Percentiles rank a stretch among this genome's conserved stretches.
Conservation (phyloP, 2,329 filamentous ascomycete genomes). For the Magnaporthales sp. region DNA sequence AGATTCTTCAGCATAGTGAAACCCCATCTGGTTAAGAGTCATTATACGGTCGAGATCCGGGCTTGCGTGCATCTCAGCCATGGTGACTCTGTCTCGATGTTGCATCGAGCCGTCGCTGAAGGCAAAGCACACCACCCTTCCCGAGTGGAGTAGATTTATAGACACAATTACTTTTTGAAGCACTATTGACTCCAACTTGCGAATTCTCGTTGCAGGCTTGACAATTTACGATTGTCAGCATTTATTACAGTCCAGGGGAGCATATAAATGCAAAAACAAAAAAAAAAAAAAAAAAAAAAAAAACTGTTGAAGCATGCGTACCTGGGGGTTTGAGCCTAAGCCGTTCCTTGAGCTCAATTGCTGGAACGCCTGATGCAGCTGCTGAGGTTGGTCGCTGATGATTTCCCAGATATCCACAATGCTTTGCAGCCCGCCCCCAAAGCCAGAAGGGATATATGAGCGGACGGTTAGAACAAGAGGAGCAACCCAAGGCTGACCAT, state of each 20-base stretch:
- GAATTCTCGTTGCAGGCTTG: conserved; percentile 32
- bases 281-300: conserved; percentile 1
- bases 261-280: conserved; percentile 2
- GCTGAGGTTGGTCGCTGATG: conserved; percentile 54
- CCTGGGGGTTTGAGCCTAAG: conserved; percentile 3
- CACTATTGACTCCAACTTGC: conserved; percentile 57
- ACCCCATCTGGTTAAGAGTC: conserved; percentile 69
- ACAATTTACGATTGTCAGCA: not conserved
- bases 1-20: conserved; percentile 57
- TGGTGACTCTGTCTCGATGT: conserved; percentile 66
- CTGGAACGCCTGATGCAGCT: conserved; percentile 67
- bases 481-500: conserved; percentile 43
- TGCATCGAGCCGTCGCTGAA: conserved; percentile 77
- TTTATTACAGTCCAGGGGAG: conserved; percentile 11
- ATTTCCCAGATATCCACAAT: conserved; percentile 80
- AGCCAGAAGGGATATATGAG: conserved; percentile 40
- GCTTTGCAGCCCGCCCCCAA: conserved; percentile 44
- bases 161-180: conserved; percentile 64
- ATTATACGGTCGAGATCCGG: conserved; percentile 57
- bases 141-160: conserved; percentile 59
- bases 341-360: conserved; percentile 47
- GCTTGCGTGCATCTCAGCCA: conserved; percentile 59
- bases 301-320: not conserved
- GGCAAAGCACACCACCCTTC: conserved; percentile 61
- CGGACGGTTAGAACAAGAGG: conserved; percentile 67